Evolutionary conservation across 2,329 filamentous ascomycete species (phyloP), one percentile per base, ranked within the genome.

Genomic region (Aspergillus vadensis): DNA sequence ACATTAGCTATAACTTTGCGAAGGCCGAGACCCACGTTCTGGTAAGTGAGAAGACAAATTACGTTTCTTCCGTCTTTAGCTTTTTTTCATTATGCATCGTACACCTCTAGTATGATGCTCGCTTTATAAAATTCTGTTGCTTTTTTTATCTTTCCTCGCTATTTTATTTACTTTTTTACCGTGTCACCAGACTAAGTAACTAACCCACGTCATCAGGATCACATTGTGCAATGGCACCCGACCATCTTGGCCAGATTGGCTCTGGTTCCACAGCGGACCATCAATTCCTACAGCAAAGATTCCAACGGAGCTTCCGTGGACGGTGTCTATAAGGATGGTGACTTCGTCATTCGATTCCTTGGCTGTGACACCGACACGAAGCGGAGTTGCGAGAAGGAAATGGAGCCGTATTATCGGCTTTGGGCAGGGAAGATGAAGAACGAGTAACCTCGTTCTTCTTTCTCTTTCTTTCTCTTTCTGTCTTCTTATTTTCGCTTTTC

Each of bases 151-250:
- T 32, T 44, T 14, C 30, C 57, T 39, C 8, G 14, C 55, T 5
- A n/a, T 27, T 17, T 41, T 12, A 2, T 44, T 17, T 43, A 14
- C 21, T 57, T n/a, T 25, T 43, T 52, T 15, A 14, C 12, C 27
- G 7, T 32, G 49, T 44, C n/a, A 19, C 23, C 23, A 32, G 27
- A 55, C 39, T 41, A 21, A 58, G 71, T 80, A 23, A 55, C 43
- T 49, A 21, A 58, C 71, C 80, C 64, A 81, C 55, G 21, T 49
- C 44, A 21, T 60, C 47, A 93, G 90, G 91, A 94, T 77, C 91
- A 95, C 73, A 90, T 94, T 67, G 87, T 91, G 36, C 94, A 97
- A 81, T 99, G 95, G 96, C 95, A 99, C 74, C 92, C 94, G 27
- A 99, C 95, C 0, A 89, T 99, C 48, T 85, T 99, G 10, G 92